Percentiles rank a stretch among this genome's conserved stretches.
phyloP scores from a whole-genome alignment of 202 grass and related monocot genomes.

The Zoysia matrella region DNA sequence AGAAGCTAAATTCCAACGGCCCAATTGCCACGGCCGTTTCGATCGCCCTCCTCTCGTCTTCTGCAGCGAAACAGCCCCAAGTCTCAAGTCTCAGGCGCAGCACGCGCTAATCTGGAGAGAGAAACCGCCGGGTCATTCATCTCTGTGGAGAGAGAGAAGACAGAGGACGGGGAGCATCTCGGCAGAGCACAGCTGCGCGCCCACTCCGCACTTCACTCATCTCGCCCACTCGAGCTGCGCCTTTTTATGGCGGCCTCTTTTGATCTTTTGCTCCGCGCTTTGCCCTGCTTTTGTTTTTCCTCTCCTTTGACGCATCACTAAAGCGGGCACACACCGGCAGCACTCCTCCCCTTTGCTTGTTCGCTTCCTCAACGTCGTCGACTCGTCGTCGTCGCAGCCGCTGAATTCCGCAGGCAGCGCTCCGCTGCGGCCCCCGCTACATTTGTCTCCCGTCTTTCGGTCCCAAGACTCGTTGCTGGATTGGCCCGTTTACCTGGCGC shows the following conservation, averaged over 20 bases:
- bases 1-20: slow-evolving; percentile 39
- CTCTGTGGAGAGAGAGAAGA: background rate
- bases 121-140: background rate
- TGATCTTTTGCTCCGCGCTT: slow-evolving; percentile 38
- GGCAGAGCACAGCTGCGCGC: slow-evolving; percentile 25
- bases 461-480: background rate
- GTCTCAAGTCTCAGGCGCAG: no score
- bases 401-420: background rate
- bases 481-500: background rate
- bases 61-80: background rate
- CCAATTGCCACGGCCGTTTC: slow-evolving; percentile 10
- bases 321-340: slow-evolving; percentile 10
- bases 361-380: background rate
- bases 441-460: slow-evolving; percentile 22
- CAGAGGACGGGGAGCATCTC: background rate
- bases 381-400: slow-evolving; percentile 17
- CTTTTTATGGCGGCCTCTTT: slow-evolving; percentile 52
- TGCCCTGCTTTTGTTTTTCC: slow-evolving; percentile 4
- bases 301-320: slow-evolving; percentile 28
- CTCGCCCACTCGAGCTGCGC: slow-evolving; percentile 43
- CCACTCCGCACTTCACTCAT: slow-evolving; percentile 23
- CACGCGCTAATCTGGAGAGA: background rate
- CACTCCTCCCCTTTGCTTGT: background rate
- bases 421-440: slow-evolving; percentile 28
- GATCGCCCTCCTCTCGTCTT: background rate